Percentiles rank a stretch among this genome's conserved stretches.
Evolutionary conservation across 768 basidiomycete species (phyloP).

Genomic region (Cubamyces lactineus): DNA sequence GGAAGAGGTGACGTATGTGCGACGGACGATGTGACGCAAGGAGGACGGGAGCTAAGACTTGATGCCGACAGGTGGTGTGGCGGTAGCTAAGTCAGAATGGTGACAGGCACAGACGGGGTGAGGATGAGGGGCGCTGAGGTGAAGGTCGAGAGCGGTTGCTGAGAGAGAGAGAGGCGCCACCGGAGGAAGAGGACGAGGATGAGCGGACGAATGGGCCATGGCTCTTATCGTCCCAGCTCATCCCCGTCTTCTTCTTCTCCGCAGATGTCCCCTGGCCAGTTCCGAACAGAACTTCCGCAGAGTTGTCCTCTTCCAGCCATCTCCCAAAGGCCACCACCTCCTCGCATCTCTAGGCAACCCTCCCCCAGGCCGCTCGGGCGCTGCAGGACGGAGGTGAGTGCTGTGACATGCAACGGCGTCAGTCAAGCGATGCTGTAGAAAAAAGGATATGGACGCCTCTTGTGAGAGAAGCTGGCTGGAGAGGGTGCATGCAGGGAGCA

Average conservation of each 20-base stretch:
- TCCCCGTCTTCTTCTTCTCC: conserved; percentile 1
- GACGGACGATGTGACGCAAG: not conserved
- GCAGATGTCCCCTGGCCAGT: conserved; percentile 1
- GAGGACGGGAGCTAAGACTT: not conserved
- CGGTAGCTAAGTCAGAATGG: too few species aligned
- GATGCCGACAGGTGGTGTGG: not conserved
- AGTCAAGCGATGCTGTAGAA: too few species aligned
- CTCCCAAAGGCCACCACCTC: not conserved
- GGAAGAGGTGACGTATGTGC: conserved; percentile 1
- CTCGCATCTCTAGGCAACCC: too few species aligned
- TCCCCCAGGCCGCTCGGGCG: too few species aligned
- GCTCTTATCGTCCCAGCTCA: not conserved
- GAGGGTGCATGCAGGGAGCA: too few species aligned
- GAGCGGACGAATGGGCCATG: not conserved
- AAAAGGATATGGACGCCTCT: too few species aligned
- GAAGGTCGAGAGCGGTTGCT: conserved; percentile 1
- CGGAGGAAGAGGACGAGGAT: conserved; percentile 1
- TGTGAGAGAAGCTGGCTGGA: too few species aligned
- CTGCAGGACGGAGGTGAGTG: too few species aligned
- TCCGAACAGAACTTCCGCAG: conserved; percentile 16
- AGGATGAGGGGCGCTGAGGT: not conserved
- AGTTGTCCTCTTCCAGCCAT: not conserved
- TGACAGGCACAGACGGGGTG: not conserved
- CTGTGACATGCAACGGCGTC: too few species aligned
- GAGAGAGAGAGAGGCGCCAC: conserved; percentile 10